phyloP scores from a whole-genome alignment of 2,329 filamentous ascomycete species.

The Colletotrichum coccodes region DNA sequence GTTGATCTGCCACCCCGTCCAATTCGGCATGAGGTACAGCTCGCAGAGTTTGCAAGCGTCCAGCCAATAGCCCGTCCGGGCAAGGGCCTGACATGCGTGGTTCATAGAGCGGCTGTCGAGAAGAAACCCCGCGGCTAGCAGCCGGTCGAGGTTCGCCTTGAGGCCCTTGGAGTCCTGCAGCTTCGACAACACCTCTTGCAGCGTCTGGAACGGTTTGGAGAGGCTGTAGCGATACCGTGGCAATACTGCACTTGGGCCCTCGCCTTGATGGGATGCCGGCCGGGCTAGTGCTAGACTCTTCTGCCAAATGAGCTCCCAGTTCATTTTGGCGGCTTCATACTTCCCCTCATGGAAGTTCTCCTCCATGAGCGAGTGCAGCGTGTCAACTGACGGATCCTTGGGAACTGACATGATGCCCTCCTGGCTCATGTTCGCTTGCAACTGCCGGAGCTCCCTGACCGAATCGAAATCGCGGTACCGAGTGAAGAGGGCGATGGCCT shows the following conservation, averaged over 20 bases:
- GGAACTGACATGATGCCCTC: conserved; percentile 46
- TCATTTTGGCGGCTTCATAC: conserved; percentile 68
- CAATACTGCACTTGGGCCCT: conserved; percentile 44
- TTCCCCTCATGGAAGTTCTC: conserved; percentile 68
- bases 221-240: conserved; percentile 63
- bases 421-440: conserved; percentile 52
- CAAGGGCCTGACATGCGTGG: conserved; percentile 75
- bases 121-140: conserved; percentile 74
- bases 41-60: conserved; percentile 83
- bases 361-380: conserved; percentile 76
- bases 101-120: conserved; percentile 87
- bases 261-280: conserved; percentile 40
- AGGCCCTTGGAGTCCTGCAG: conserved; percentile 57
- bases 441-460: conserved; percentile 64
- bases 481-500: conserved; percentile 46
- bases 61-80: conserved; percentile 65
- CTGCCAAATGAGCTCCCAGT: conserved; percentile 72
- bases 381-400: conserved; percentile 57
- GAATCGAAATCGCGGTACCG: conserved; percentile 59
- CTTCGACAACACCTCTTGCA: conserved; percentile 56
- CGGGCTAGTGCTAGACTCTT: conserved; percentile 58
- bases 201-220: conserved; percentile 57
- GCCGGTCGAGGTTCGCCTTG: conserved; percentile 59
- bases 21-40: conserved; percentile 78
- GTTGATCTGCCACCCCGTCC: conserved; percentile 75